Base-by-base conservation (phyloP, 768 basidiomycete species). In the Mycena albidolilacea region DNA sequence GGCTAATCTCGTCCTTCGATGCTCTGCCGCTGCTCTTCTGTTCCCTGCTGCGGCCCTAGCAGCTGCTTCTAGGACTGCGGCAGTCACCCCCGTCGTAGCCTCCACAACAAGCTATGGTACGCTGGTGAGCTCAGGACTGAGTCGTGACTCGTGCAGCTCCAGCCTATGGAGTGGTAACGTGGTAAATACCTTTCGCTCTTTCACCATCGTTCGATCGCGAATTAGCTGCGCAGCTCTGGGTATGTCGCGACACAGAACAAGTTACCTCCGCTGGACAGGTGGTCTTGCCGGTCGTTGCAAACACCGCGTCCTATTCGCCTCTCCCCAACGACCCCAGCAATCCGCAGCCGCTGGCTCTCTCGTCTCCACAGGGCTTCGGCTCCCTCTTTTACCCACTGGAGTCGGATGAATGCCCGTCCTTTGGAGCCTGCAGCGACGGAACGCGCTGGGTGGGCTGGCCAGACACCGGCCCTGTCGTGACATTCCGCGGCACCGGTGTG, bases 381-480 rank as follows among this genome's bases (percentile, higher is more conserved):
- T 12, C 69, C n/a, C 54, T 38, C 9, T 75, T 54, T 57, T 71
- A 59, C 62, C 61, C 44, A 38, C 69, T 75, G 50, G 73, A 71
- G 38, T 30, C 61, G n/a, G 74, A 75, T 50, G 70, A 75, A 41
- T 75, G 74, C 21, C 70, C 74, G 9, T 7, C 37, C 43, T 52
- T 5, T 39, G 74, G 74, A 1, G 11, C 14, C 8, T 71, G 74
- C 62, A 59, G 65, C 62, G 70, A 75, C 50, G 67, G 67, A 0
- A 71, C 70, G 44, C 69, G 74, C 7, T 75, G 74, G 74, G 74
- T 71, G 4, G 74, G 74, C 35, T 71, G 74, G 74, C 74, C 74
- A 1, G 62, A 75, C 43, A 71, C 74, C 8, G 70, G 39, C 1
- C 74, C 74, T 4, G 70, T 68, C 5, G 67, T 73, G 17, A 64